Evolutionary conservation across 177 flowering plant species (phyloP).

Genomic region (Tripterygium wilfordii): DNA sequence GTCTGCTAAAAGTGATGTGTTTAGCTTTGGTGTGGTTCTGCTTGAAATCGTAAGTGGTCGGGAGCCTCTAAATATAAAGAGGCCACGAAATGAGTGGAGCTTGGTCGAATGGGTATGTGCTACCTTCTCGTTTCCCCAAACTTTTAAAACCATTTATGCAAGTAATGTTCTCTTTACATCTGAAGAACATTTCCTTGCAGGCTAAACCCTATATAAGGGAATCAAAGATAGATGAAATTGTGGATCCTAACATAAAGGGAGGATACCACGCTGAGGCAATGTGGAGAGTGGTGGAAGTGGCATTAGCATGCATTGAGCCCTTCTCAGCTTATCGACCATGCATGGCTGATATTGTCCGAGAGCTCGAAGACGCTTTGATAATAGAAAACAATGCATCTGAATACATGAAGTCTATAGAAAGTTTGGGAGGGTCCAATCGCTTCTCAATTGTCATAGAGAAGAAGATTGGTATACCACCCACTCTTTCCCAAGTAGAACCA

Average conservation of each 20-base stretch:
- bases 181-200: constrained; percentile 30
- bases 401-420: constrained; percentile 77
- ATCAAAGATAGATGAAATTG: constrained; percentile 63
- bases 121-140: too few relatives aligned
- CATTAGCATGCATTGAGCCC: constrained; percentile 60
- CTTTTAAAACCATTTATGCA: too few relatives aligned
- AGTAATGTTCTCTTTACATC: too few relatives aligned
- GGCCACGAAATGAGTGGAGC: constrained; percentile 80
- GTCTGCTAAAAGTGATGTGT: constrained; percentile 77
- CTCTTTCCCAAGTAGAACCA: constrained; percentile 43
- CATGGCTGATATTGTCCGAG: constrained; percentile 75
- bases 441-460: constrained; percentile 41
- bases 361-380: constrained; percentile 78
- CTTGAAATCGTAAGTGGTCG: constrained; percentile 73
- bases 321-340: constrained; percentile 59
- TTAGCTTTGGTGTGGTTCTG: constrained; percentile 82
- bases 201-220: constrained; percentile 55
- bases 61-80: constrained; percentile 72
- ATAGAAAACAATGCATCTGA: constrained; percentile 86
- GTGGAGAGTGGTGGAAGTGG: constrained; percentile 86
- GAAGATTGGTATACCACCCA: constrained; percentile 24
- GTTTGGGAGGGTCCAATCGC: constrained; percentile 64
- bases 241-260: constrained; percentile 66
- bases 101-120: constrained; percentile 85
- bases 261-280: constrained; percentile 72